Evolutionary conservation across 148 eudicot genomes (phyloP).

Genomic region (Heliamphora exappendiculata): DNA sequence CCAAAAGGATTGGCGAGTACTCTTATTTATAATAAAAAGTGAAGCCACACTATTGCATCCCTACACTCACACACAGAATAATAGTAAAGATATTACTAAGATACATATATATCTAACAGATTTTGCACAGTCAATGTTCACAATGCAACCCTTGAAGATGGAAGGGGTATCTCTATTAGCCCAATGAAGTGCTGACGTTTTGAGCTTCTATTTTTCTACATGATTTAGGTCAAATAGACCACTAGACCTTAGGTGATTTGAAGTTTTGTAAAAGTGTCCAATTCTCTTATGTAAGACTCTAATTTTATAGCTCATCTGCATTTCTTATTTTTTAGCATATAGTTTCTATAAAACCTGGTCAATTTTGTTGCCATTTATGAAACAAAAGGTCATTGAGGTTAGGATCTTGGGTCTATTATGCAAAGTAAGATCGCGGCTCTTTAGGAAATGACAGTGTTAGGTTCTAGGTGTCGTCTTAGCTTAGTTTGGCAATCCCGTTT

Average conservation of each 20-base stretch:
- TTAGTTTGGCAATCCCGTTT: too few species aligned
- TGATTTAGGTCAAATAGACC: not conserved
- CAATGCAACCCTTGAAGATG: not conserved
- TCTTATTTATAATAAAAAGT: too few species aligned
- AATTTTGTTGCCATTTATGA: not conserved
- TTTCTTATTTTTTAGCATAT: not conserved
- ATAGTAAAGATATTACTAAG: too few species aligned
- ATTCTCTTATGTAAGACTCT: not conserved
- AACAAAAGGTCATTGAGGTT: not conserved
- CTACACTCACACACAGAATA: too few species aligned
- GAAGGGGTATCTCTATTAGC: not conserved
- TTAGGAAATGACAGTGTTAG: not conserved
- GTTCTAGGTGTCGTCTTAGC: too few species aligned
- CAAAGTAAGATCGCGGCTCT: not conserved
- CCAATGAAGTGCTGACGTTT: not conserved
- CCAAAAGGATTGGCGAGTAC: too few species aligned
- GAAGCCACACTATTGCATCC: too few species aligned
- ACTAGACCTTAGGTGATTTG: not conserved
- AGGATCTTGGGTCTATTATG: not conserved
- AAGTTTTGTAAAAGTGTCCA: not conserved
- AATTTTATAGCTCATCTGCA: not conserved
- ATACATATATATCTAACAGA: too few species aligned
- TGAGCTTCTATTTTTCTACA: not conserved
- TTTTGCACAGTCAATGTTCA: not conserved
- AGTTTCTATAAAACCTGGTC: not conserved